Percentiles rank a stretch among this genome's conserved stretches.
These are phyloP conservation scores for Buxus sempervirens DNA, from an alignment of 164 flowering plant species.

Conservation along the genomic window DNA sequence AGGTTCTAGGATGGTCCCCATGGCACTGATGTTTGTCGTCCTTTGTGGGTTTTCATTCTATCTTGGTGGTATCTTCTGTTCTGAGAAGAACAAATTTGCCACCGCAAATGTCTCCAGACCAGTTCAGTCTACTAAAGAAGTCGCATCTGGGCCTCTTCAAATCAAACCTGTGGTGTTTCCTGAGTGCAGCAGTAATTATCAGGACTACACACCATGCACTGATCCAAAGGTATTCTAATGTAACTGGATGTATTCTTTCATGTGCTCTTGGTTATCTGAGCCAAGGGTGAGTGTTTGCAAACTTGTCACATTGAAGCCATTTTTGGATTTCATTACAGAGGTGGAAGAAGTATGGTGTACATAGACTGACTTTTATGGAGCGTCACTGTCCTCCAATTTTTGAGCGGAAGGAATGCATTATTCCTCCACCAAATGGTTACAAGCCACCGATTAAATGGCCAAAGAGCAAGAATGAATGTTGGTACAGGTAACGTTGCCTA, in stretches of 20 bases:
- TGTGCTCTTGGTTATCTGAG: not conserved
- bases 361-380: constrained; percentile 85
- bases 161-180: constrained; percentile 52
- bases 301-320: not conserved
- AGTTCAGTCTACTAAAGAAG: constrained; percentile 34
- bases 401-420: constrained; percentile 85
- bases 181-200: constrained; percentile 67
- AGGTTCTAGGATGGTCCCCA: constrained; percentile 49
- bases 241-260: not conserved
- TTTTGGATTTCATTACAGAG: constrained; percentile 40
- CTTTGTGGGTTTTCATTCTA: constrained; percentile 95
- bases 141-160: constrained; percentile 40
- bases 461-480: constrained; percentile 81
- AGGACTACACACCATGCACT: constrained; percentile 99
- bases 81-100: constrained; percentile 42
- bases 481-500: constrained; percentile 73
- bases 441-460: constrained; percentile 94
- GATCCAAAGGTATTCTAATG: constrained; percentile 69
- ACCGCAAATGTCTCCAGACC: constrained; percentile 24
- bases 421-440: constrained; percentile 94
- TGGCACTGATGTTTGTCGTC: constrained; percentile 53
- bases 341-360: constrained; percentile 77
- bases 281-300: not conserved
- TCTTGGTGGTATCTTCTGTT: constrained; percentile 83
- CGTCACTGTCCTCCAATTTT: constrained; percentile 92